These are phyloP conservation scores for Naganishia friedmannii DNA, from an alignment of 768 basidiomycete species.

Conservation along the genomic window DNA sequence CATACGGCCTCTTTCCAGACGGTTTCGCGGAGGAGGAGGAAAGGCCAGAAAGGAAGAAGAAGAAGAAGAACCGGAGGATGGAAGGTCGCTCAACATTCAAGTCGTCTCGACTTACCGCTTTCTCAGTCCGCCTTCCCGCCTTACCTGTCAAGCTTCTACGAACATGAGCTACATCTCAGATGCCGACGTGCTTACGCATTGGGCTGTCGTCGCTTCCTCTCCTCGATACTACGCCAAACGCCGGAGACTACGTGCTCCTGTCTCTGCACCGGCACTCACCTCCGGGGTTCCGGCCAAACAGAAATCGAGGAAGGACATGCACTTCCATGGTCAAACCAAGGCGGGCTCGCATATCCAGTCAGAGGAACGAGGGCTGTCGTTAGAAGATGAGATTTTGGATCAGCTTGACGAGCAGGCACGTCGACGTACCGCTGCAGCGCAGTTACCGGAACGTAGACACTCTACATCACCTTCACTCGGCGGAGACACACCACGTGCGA, in stretches of 20 bases:
- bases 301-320: neutral
- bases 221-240: neutral
- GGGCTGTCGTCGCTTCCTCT: neutral
- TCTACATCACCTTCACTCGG: neutral
- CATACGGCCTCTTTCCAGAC: neutral
- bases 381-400: constrained; percentile 4
- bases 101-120: neutral
- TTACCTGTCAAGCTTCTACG: neutral
- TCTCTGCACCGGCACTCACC: neutral
- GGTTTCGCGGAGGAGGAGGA: neutral
- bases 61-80: neutral
- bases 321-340: neutral
- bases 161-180: neutral
- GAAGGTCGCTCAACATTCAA: neutral
- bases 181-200: constrained; percentile 1
- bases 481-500: neutral
- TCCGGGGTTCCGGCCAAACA: neutral
- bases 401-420: constrained; percentile 16
- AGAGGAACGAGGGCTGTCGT: neutral
- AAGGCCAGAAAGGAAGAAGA: too few species aligned
- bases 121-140: neutral
- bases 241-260: neutral
- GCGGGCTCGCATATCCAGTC: neutral
- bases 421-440: neutral
- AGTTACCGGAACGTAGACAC: neutral